Evolutionary conservation across 2,329 filamentous ascomycete species (phyloP).

Genomic region (Hymenoscyphus linearis): DNA sequence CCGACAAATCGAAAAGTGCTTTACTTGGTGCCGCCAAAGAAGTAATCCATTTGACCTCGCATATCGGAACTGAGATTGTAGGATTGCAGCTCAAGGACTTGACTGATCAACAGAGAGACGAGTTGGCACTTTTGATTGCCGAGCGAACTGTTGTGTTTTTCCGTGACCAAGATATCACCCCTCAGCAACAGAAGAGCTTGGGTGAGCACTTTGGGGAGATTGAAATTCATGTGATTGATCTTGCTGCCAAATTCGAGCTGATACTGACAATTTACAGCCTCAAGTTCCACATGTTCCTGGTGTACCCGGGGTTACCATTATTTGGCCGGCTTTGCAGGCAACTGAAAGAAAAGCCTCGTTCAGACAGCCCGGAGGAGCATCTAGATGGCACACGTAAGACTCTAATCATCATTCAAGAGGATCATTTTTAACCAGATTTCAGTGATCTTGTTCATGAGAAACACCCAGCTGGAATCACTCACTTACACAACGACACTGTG

Average conservation of each 20-base stretch:
- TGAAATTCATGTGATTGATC: conserved; percentile 57
- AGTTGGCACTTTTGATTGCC: conserved; percentile 39
- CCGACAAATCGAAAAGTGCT: conserved; percentile 58
- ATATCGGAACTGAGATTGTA: conserved; percentile 39
- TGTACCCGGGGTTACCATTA: conserved; percentile 57
- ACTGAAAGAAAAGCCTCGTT: conserved; percentile 57
- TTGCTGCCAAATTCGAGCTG: background rate
- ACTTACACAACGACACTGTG: conserved; percentile 64
- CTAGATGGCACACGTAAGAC: conserved; percentile 56
- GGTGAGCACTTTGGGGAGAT: conserved; percentile 60
- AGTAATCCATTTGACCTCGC: conserved; percentile 40
- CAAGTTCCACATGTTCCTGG: conserved; percentile 68
- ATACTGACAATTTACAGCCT: conserved; percentile 41
- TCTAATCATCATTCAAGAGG: background rate
- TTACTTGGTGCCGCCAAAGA: conserved; percentile 57
- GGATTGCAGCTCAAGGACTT: conserved; percentile 37
- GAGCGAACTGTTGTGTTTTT: conserved; percentile 42
- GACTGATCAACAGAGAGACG: conserved; percentile 37
- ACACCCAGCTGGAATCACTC: conserved; percentile 65
- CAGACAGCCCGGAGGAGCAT: conserved; percentile 61
- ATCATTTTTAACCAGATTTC: conserved; percentile 4
- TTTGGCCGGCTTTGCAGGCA: conserved; percentile 64
- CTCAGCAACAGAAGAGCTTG: conserved; percentile 57
- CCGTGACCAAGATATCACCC: conserved; percentile 44
- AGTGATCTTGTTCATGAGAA: conserved; percentile 63